Evolutionary conservation across 495 filamentous ascomycete genomes (phyloP).

Genomic region (Durotheca rogersii): DNA sequence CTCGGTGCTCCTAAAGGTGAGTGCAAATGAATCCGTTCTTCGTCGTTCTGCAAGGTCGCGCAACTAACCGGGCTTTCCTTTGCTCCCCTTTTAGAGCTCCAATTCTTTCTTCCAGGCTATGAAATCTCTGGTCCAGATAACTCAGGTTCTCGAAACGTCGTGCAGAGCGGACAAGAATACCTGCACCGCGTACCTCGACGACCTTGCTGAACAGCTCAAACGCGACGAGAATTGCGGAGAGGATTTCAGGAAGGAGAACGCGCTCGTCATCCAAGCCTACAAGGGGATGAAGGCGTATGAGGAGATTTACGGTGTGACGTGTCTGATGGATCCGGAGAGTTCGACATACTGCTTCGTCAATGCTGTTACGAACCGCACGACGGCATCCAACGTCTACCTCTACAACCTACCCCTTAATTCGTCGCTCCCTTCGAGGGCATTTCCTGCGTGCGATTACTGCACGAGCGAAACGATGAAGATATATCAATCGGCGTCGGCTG

Average conservation of each 20-base stretch:
- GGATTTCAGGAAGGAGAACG: slow-evolving; percentile 66
- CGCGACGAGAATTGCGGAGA: slow-evolving; percentile 61
- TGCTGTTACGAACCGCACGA: slow-evolving; percentile 72
- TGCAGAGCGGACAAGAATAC: slow-evolving; percentile 61
- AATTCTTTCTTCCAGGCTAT: slow-evolving; percentile 72
- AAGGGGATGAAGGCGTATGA: slow-evolving; percentile 70
- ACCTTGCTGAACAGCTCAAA: slow-evolving; percentile 60
- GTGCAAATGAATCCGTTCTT: slow-evolving; percentile 17
- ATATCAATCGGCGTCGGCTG: slow-evolving; percentile 61
- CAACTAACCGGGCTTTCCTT: slow-evolving; percentile 44
- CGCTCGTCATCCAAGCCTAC: slow-evolving; percentile 72
- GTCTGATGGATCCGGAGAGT: slow-evolving; percentile 59
- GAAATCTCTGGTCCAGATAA: slow-evolving; percentile 63
- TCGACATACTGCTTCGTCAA: slow-evolving; percentile 76
- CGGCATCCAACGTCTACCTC: slow-evolving; percentile 66
- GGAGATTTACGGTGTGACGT: slow-evolving; percentile 75
- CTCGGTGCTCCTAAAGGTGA: slow-evolving; percentile 68
- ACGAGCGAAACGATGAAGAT: slow-evolving; percentile 68
- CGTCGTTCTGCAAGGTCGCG: neutral
- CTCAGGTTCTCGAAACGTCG: slow-evolving; percentile 67
- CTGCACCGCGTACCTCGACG: slow-evolving; percentile 61
- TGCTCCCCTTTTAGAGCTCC: slow-evolving; percentile 47
- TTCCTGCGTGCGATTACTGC: slow-evolving; percentile 70
- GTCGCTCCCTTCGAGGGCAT: slow-evolving; percentile 58
- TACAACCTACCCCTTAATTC: slow-evolving; percentile 84